Base-by-base conservation (phyloP, 495 filamentous ascomycete species). In the Friedmanniomyces endolithicus region DNA sequence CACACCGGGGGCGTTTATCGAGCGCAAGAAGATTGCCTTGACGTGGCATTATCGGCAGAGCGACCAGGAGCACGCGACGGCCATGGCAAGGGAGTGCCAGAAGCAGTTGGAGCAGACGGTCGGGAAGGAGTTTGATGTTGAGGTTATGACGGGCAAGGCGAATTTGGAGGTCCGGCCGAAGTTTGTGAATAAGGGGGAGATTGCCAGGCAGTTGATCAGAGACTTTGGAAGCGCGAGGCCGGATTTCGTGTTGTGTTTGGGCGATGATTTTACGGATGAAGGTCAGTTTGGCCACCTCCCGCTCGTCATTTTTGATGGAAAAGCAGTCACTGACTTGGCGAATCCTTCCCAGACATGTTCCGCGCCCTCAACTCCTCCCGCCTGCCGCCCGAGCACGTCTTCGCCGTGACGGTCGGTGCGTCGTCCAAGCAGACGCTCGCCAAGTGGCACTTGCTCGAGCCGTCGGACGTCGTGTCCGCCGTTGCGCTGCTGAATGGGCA, bases 191-290 rank as follows among this genome's bases (percentile, higher is more conserved):
- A 98, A 97, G 68, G 92, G 92, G 1, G 88, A 88, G 70, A 95
- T 95, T 53, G 86, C 80, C 12, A 89, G 85, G 64, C 77, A 79
- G 14, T 74, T 98, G 33, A 78, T 95, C 47, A 69, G 75, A 20
- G 77, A 79, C 3, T 87, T 88, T 64, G 72, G 63, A 71, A 74
- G 55, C 60, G 71, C 58, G 11, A 43, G 48, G 16, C 76, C 88
- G 0, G 86, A 87, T 25, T 95, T 96, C 59, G 81, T 90, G 24
- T 71, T 96, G 37, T 98, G 92, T 64, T 71, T 86, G 33, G 92
- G 92, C 22, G 92, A 98, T 68, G 92, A 98, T 62, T 92, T 89
- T 55, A 97, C 92, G 11, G 92, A 98, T 68, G 92, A 98, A 77
- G 92, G 92, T 85, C 81, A 73, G 78, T 50, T 50, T 31, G 27